Conservation (phyloP, 305 asterid species). For the Plantago rigida region DNA sequence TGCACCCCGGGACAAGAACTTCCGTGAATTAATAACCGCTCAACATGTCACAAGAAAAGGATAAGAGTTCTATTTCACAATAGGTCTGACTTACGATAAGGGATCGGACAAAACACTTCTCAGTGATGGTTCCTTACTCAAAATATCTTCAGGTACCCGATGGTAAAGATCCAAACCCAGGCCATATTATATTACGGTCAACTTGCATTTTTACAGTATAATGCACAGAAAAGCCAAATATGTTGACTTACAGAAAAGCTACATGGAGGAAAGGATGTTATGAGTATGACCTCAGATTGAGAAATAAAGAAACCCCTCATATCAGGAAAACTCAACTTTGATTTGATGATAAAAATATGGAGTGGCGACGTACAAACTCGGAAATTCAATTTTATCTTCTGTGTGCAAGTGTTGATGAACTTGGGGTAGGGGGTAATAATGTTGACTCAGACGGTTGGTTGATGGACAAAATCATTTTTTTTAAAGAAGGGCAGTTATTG, state of each 20-base stretch:
- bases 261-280: too few species aligned
- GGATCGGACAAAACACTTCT: constrained; percentile 90
- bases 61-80: constrained; percentile 10
- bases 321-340: too few species aligned
- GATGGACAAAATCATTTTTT: too few species aligned
- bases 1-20: constrained; percentile 1
- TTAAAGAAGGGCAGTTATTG: neutral
- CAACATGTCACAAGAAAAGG: neutral
- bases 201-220: neutral
- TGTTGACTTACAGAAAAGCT: too few species aligned
- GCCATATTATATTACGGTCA: constrained; percentile 6
- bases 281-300: too few species aligned
- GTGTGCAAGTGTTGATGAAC: too few species aligned
- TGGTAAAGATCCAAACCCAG: constrained; percentile 34
- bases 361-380: too few species aligned
- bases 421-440: too few species aligned
- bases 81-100: constrained; percentile 62
- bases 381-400: too few species aligned
- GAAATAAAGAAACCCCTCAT: too few species aligned
- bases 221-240: neutral
- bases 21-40: constrained; percentile 12
- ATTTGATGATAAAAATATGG: too few species aligned
- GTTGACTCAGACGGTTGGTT: too few species aligned
- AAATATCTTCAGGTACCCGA: constrained; percentile 64
- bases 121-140: constrained; percentile 67